Base-by-base conservation (phyloP, 176 grass and related monocot genomes). In the Bolboschoenus planiculmis region DNA sequence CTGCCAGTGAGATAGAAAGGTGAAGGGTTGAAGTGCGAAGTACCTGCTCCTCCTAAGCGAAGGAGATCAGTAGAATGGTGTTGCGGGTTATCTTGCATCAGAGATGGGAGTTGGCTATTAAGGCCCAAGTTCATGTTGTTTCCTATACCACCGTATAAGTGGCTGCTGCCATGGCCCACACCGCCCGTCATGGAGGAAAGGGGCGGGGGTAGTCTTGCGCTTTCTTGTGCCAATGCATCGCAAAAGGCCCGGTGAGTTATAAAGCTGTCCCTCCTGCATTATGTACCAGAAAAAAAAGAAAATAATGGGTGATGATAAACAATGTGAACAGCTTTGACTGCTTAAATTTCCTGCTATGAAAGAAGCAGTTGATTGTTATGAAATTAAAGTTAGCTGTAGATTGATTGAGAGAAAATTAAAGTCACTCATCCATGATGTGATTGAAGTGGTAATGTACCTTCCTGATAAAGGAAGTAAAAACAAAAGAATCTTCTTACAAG, bases 161-260 rank as follows among this genome's bases (percentile, higher is more conserved):
- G 75, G 42, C 85, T 84, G 65, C 85, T 83, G 13, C 92, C 34
- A 1, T 87, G 40, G 56, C 62, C 78, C 26, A 89, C 30, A 27
- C 58, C 84, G 0, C 53, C 51, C 1, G 56, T 48, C 13, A 82
- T 82, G 40, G 79, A 82, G 2, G 79, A 65, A 64, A 82, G 58
- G 2, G 79, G 13, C 1, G 73, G 11, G 4, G 89, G 83, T 37
- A 99, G 42, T 53, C 90, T 87, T 3, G 89, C 91, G 65, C 88
- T 93, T 84, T 99, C 97, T 56, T 94, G 97, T 24, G 97, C 97
- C 24, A 99, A 78, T 14, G 97, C 97, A 77, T 99, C 97, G 21
- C 97, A 99, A 87, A 99, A 99, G 39, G 97, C 97, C 13, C 97
- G 87, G 84, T 99, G 96, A 10, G 96, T 99, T 87, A 99, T 91